Evolutionary conservation across 2,329 filamentous ascomycete genomes (phyloP).

Genomic region (Sporothrix brunneoviolacea): DNA sequence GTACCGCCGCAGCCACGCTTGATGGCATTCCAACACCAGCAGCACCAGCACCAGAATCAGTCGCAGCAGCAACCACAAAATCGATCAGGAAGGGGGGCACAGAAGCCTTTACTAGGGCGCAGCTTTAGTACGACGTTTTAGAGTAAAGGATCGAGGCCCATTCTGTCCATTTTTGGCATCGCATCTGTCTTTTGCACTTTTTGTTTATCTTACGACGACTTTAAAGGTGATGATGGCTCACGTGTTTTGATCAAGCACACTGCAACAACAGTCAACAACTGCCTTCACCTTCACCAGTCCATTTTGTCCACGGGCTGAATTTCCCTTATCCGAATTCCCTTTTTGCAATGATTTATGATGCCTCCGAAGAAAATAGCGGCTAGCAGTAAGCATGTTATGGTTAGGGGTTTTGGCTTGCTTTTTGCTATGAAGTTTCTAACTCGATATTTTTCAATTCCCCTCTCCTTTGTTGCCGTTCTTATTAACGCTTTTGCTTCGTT

Average conservation of each 20-base stretch:
- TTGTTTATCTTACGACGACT: neutral
- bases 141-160: neutral
- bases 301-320: neutral
- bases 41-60: slow-evolving; percentile 32
- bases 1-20: slow-evolving; percentile 30
- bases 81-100: slow-evolving; percentile 11
- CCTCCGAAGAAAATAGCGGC: slow-evolving; percentile 18
- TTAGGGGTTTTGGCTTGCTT: slow-evolving; percentile 1
- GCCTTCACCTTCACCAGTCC: neutral
- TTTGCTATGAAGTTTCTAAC: neutral
- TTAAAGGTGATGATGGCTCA: no score
- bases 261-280: neutral
- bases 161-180: neutral
- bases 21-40: slow-evolving; percentile 26
- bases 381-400: slow-evolving; percentile 10
- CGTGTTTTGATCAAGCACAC: neutral
- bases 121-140: slow-evolving; percentile 34
- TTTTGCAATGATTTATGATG: slow-evolving; percentile 20
- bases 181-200: neutral
- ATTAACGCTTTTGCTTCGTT: slow-evolving; percentile 1
- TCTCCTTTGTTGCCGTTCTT: neutral
- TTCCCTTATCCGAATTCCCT: neutral
- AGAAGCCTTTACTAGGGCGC: slow-evolving; percentile 33
- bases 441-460: neutral
- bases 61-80: slow-evolving; percentile 13